A percentile compares a stretch with the other conserved stretches of the same genome.
These are phyloP conservation scores for Tilletiopsis washingtonensis DNA, from an alignment of 1,284 basidiomycete genomes.

Conservation along the genomic window DNA sequence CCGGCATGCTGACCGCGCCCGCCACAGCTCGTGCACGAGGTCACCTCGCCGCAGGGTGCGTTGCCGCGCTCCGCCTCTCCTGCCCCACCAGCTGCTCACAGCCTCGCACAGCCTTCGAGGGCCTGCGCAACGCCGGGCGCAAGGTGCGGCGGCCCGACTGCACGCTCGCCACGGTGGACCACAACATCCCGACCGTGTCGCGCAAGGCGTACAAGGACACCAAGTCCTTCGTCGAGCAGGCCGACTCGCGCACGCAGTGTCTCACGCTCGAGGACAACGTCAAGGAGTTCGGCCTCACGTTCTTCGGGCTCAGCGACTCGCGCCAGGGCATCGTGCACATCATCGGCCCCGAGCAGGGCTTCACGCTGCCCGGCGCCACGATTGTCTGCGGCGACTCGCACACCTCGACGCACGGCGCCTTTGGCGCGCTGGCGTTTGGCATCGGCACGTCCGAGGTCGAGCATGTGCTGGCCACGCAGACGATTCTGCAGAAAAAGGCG, in stretches of 20 bases:
- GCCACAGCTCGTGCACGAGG: conserved; percentile 40
- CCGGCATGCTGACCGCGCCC: no score
- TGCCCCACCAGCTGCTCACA: neutral
- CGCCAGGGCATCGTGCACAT: conserved; percentile 47
- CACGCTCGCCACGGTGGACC: conserved; percentile 46
- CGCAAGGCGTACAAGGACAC: conserved; percentile 42
- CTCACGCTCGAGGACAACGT: conserved; percentile 45
- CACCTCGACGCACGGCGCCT: conserved; percentile 46
- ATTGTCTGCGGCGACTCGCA: conserved; percentile 47
- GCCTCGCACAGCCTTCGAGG: conserved; percentile 29
- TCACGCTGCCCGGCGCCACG: conserved; percentile 43
- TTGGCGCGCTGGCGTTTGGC: conserved; percentile 45
- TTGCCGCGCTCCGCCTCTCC: neutral
- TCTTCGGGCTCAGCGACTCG: conserved; percentile 43
- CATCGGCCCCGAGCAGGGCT: conserved; percentile 45
- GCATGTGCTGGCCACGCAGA: conserved; percentile 46
- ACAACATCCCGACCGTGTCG: conserved; percentile 45
- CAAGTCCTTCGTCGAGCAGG: conserved; percentile 40
- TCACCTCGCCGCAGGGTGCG: conserved; percentile 37
- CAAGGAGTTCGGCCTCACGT: conserved; percentile 44
- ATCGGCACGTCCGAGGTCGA: conserved; percentile 47
- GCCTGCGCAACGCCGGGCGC: conserved; percentile 36
- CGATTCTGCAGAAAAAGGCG: conserved; percentile 41
- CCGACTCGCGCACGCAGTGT: conserved; percentile 43
- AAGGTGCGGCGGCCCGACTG: conserved; percentile 41